These are phyloP conservation scores for Oleoguttula mirabilis DNA, from an alignment of 495 filamentous ascomycete genomes.

Conservation along the genomic window DNA sequence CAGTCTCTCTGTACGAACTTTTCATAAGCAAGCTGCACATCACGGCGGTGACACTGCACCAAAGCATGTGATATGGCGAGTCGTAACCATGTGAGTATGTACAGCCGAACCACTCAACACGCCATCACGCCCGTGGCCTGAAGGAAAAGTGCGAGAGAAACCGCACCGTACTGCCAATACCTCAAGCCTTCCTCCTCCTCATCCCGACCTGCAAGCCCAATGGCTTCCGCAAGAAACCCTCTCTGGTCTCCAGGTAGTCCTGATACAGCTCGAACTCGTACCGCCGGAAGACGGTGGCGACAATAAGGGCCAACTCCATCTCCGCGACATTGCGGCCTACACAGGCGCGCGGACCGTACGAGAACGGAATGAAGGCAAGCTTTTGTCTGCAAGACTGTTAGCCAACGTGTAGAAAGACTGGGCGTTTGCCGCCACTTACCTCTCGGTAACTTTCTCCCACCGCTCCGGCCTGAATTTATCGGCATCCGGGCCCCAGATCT, in stretches of 20 bases:
- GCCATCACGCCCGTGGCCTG: no score
- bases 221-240: slow-evolving; percentile 87
- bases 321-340: slow-evolving; percentile 82
- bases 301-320: slow-evolving; percentile 83
- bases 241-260: slow-evolving; percentile 60
- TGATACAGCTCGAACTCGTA: slow-evolving; percentile 68
- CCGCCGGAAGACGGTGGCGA: slow-evolving; percentile 58
- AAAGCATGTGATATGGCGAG: no score
- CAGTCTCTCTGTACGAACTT: no score
- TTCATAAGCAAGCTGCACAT: no score
- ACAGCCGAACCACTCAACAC: no score
- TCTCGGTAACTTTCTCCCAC: slow-evolving; percentile 43
- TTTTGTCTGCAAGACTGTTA: slow-evolving; percentile 52
- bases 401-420: slow-evolving; percentile 18
- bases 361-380: slow-evolving; percentile 75
- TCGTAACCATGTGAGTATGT: no score
- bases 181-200: slow-evolving; percentile 35
- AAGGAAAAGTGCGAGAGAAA: no score
- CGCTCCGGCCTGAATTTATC: slow-evolving; percentile 68
- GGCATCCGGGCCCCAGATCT: slow-evolving; percentile 76
- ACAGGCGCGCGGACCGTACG: slow-evolving; percentile 66
- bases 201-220: slow-evolving; percentile 62
- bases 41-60: no score
- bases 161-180: no score
- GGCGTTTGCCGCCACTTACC: slow-evolving; percentile 12